Evolutionary conservation across 202 grass and related monocot species (phyloP), one percentile per base, ranked within the genome.

Genomic region (Musa balbisiana): DNA sequence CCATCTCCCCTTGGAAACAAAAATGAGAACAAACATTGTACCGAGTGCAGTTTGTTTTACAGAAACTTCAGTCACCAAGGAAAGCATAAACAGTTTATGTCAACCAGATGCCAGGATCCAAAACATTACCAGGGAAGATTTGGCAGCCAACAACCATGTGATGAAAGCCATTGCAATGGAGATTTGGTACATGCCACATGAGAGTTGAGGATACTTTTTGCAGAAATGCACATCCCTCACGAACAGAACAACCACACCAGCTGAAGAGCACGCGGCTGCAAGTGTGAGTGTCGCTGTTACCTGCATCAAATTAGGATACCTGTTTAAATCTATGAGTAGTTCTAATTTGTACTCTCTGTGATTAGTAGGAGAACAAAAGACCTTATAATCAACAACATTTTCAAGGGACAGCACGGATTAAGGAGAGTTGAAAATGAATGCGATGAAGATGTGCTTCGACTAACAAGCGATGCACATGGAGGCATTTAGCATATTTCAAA

Each of bases 201-300:
- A 65, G 4, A 77, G 53, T 16, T 53, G 75, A 29, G 49, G 59
- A 77, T 65, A 19, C 20, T 51, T 66, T 66, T 1, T 25, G 75
- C 75, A 77, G 21, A 66, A 77, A 52, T 24, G 8, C 20, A 64
- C 21, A 53, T 77, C 75, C 49, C 29, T 77, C 43, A 11, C 27
- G 26, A 77, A 77, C 49, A 77, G 24, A 51, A 77, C 75, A 10
- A 26, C 53, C 33, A 77, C 62, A 66, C 59, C 75, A 27, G 75
- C 75, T 8, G 75, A 77, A 52, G 75, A 77, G 50, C 62, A 66
- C 53, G 60, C 59, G 2, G 75, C 75, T 0, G 75, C 75, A 53
- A 77, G 75, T 24, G 75, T 65, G 43, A 77, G 75, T 10, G 58
- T 66, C 27, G 75, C 75, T 53, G 75, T 77, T 24, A 66, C 75